Base-by-base conservation (phyloP, 805 yeast species). In the Hanseniaspora opuntiae region DNA sequence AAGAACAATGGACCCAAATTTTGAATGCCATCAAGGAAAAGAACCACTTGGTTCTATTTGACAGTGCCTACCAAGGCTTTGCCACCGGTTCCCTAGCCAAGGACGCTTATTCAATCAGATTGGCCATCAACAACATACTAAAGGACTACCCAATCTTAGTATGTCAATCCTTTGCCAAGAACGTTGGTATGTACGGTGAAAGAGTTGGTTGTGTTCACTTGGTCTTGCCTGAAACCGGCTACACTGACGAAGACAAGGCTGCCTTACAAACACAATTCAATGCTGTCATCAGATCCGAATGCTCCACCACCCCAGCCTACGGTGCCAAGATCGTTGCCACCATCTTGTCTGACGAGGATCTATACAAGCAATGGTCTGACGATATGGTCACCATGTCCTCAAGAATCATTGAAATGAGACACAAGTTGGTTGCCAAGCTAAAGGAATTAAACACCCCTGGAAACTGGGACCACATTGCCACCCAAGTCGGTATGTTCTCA, bases 111-210 rank as follows among this genome's bases (percentile, higher is more conserved):
- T 87, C 97, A 24, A 75, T 79, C 56, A 68, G 74, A 58, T 70
- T 74, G 49, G 88, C 87, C 57, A 73, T 82, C 51, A 65, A 70
- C 52, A 62, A 62, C 48, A 68, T 73, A 40, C 66, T 69, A 19
- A 71, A 71, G 54, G 70, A 73, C 38, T 66, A 74, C 58, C 89
- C 90, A 55, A 68, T 85, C 53, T 63, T 86, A 33, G 76, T 90
- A 55, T 88, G 96, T 70, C 98, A 90, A 74, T 88, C 96, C 10
- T 90, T 90, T 69, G 96, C 97, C 54, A 90, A 90, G 69, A 90
- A 93, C 71, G 85, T 85, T 63, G 97, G 97, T 59, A 82, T 90
- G 80, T 90, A 90, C 65, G 97, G 97, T 68, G 97, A 90, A 74
- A 84, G 98, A 73, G 87, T 84, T 35, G 98, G 98, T 58, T 94